phyloP scores from a whole-genome alignment of 2,329 filamentous ascomycete species.

The Thielaviopsis ethacetica region DNA sequence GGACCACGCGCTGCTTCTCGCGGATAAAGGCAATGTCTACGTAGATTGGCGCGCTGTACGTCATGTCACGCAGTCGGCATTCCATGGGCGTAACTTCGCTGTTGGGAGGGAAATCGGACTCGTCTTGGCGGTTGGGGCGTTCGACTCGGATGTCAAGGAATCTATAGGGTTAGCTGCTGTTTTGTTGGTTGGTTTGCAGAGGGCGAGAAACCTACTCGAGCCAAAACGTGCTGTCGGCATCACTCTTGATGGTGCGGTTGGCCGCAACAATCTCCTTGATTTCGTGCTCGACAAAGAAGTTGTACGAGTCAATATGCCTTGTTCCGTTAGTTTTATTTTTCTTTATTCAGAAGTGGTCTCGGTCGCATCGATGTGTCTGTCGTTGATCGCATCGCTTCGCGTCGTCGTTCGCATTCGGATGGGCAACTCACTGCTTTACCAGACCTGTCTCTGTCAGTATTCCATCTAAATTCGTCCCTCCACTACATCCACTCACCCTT shows the following conservation, averaged over 20 bases:
- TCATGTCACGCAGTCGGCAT: conserved; percentile 89
- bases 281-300: conserved; percentile 93
- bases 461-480: background rate
- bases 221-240: conserved; percentile 85
- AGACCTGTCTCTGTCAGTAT: conserved; percentile 5
- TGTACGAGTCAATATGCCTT: conserved; percentile 89
- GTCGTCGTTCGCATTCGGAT: conserved; percentile 11
- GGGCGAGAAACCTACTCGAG: conserved; percentile 39
- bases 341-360: background rate
- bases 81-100: conserved; percentile 84
- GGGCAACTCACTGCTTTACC: conserved; percentile 11
- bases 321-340: background rate
- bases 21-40: conserved; percentile 85
- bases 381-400: background rate
- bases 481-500: conserved; percentile 43
- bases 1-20: conserved; percentile 58
- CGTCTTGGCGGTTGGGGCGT: conserved; percentile 62
- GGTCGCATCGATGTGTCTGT: background rate
- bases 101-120: conserved; percentile 52
- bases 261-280: conserved; percentile 93
- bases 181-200: background rate
- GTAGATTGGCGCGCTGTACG: conserved; percentile 88
- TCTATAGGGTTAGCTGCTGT: conserved; percentile 17
- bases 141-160: conserved; percentile 84
- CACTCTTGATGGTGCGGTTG: conserved; percentile 75